Evolutionary conservation across 768 basidiomycete genomes (phyloP), one percentile per base, ranked within the genome.

Genomic region (Lactifluus piperatus): DNA sequence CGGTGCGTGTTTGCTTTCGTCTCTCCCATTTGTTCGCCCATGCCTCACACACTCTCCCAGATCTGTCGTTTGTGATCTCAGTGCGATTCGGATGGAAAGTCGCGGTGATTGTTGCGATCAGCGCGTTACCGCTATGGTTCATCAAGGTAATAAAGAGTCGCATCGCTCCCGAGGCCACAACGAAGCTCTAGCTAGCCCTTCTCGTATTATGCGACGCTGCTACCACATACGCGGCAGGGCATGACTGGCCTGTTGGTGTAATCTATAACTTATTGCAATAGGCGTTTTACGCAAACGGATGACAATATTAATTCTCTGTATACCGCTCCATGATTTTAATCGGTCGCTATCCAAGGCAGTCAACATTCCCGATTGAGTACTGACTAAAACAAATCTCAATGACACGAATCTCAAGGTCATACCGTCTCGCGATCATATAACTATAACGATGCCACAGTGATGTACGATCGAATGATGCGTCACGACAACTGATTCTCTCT

Each of bases 11-110:
- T 24, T 27, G 16, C 13, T 7, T 36, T 16, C 7, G 2, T 16
- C 27, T 9, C 10, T 9, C 41, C 3, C 8, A 16, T 20, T 6
- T 36, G 10, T 6, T n/a, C n/a, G 7, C 30, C 13, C 48, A 36
- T 7, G 11, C 3, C 22, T 26, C 16, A 8, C 8, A 18, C 32
- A 2, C 13, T 44, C 26, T 37, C 27, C 4, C 67, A 97, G 95
- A 99, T 73, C 83, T 97, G 47, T 79, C 88, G 0, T 98, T 98
- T 68, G 94, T 98, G 39, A 77, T 95, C 5, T 91, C 95, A 5
- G 68, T 83, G 34, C 81, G 83, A 24, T 99, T 97, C 73, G 83
- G 85, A 22, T 94, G 91, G 91, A 98, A 97, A 73, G 90, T 97
- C 13, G 88, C 88, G 0, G 83, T 95, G 48, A 97, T 98, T 67